A percentile compares a stretch with the other conserved stretches of the same genome.
Evolutionary conservation across 2,329 filamentous ascomycete genomes (phyloP).

Genomic region (Fusarium goolgardi): DNA sequence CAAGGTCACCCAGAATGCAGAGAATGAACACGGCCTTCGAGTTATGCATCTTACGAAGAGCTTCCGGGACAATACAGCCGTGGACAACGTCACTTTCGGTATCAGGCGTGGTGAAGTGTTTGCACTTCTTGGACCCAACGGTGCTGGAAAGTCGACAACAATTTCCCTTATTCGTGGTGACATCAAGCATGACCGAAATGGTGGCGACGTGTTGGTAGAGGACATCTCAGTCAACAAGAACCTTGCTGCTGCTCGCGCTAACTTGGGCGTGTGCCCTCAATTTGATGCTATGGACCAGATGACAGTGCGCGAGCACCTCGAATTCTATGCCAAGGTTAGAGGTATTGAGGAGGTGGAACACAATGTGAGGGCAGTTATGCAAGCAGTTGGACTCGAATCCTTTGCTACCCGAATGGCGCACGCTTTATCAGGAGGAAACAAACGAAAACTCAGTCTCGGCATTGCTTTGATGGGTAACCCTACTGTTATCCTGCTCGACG

Average conservation of each 20-base stretch:
- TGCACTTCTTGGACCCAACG: conserved; percentile 89
- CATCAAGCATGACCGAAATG: conserved; percentile 74
- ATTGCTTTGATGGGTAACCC: conserved; percentile 96
- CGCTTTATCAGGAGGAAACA: conserved; percentile 89
- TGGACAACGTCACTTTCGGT: conserved; percentile 89
- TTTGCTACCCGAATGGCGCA: conserved; percentile 81
- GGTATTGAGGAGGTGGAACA: conserved; percentile 80
- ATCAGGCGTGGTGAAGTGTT: conserved; percentile 86
- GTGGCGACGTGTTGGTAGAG: conserved; percentile 86
- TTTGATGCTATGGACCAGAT: conserved; percentile 90
- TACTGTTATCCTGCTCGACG: conserved; percentile 86
- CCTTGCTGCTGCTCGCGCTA: conserved; percentile 76
- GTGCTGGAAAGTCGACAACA: conserved; percentile 90
- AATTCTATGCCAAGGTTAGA: conserved; percentile 87
- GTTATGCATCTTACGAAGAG: conserved; percentile 83
- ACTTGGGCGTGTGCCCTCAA: conserved; percentile 92
- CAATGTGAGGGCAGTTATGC: conserved; percentile 82
- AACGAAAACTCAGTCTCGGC: conserved; percentile 88
- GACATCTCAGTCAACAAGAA: conserved; percentile 78
- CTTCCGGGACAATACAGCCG: conserved; percentile 80
- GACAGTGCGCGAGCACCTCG: conserved; percentile 87
- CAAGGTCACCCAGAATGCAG: conserved; percentile 62
- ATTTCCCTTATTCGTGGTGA: conserved; percentile 93
- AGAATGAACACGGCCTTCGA: conserved; percentile 73
- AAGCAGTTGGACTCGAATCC: conserved; percentile 78